These are phyloP conservation scores for Gloeopeniophorella convolvens DNA, from an alignment of 768 basidiomycete species.

Conservation along the genomic window DNA sequence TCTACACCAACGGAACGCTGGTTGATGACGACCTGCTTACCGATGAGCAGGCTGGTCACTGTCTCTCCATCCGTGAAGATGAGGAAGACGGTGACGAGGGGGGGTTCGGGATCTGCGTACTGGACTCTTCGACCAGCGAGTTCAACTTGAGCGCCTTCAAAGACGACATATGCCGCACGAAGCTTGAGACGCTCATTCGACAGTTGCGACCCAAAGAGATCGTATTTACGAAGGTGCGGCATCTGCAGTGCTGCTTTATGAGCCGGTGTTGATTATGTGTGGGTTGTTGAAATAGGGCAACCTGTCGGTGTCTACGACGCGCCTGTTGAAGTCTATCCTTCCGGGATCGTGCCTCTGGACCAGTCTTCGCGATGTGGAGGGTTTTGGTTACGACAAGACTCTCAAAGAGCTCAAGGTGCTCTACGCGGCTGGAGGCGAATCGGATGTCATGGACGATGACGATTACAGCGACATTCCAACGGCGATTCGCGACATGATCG, in stretches of 20 bases:
- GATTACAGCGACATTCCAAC: constrained; percentile 47
- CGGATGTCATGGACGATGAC: constrained; percentile 44
- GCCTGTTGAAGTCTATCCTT: constrained; percentile 74
- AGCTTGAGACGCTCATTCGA: constrained; percentile 87
- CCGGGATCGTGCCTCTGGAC: constrained; percentile 87
- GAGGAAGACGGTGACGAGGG: constrained; percentile 34
- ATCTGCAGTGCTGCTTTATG: not conserved
- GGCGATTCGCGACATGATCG: constrained; percentile 67
- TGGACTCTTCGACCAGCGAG: constrained; percentile 94
- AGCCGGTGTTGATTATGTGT: not conserved
- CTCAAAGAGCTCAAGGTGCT: constrained; percentile 60
- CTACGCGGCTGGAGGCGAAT: constrained; percentile 44
- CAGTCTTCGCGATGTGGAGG: constrained; percentile 74
- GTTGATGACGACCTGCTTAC: constrained; percentile 84
- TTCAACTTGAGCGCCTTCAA: constrained; percentile 87
- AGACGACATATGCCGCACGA: constrained; percentile 90
- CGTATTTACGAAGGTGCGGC: constrained; percentile 76
- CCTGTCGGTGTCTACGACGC: constrained; percentile 73
- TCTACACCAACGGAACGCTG: constrained; percentile 94
- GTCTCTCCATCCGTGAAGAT: constrained; percentile 77
- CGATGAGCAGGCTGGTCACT: constrained; percentile 94
- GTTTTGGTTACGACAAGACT: constrained; percentile 67
- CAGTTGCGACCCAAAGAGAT: constrained; percentile 89
- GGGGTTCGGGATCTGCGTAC: constrained; percentile 80
- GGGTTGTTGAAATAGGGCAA: constrained; percentile 54